Conservation (phyloP, 306 rosid species). For the Citrullus mucosospermus region DNA sequence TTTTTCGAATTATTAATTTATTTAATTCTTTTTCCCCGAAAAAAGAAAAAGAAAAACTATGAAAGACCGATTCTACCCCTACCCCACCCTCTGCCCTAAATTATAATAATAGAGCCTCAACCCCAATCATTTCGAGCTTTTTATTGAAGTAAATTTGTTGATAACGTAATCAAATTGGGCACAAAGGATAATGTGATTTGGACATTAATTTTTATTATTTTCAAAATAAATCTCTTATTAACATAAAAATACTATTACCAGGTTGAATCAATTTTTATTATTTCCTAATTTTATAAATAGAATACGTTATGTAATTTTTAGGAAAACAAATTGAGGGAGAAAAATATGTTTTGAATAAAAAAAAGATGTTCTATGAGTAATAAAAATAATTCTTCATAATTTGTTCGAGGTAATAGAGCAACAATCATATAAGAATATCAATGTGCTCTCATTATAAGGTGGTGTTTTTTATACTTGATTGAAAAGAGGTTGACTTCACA, state of each 20-base stretch:
- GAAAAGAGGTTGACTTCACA: neutral
- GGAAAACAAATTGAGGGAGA: neutral
- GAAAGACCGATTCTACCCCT: conserved; percentile 4
- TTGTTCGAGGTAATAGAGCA: neutral
- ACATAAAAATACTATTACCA: neutral
- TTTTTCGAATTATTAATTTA: neutral
- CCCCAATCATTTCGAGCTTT: conserved; percentile 8
- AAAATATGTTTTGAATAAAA: neutral
- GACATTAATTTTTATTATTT: neutral
- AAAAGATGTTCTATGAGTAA: neutral
- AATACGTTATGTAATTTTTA: neutral
- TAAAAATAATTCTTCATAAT: neutral
- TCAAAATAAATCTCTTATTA: neutral
- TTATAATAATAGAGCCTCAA: neutral
- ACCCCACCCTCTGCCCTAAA: neutral
- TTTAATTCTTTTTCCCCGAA: neutral
- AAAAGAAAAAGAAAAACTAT: neutral
- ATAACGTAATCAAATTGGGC: neutral
- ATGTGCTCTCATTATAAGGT: neutral
- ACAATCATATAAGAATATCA: neutral
- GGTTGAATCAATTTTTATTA: neutral
- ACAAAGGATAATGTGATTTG: neutral
- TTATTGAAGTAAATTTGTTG: neutral
- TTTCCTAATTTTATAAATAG: neutral
- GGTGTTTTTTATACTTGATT: neutral